Evolutionary conservation across 345 rosid genomes (phyloP).

Genomic region (Eucalyptus virginea): DNA sequence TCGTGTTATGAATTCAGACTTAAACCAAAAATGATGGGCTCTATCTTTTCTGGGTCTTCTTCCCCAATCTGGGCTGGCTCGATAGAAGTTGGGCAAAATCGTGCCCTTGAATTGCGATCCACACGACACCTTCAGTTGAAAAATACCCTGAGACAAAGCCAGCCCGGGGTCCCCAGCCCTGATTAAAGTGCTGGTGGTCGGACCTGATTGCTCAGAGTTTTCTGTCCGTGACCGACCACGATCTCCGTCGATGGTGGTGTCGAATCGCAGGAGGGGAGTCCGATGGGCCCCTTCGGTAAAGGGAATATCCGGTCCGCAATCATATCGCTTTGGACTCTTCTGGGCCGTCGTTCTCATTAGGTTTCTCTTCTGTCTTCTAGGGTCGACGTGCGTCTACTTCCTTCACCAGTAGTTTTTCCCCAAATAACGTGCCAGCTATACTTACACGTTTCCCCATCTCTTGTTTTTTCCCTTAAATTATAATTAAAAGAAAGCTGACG

Average conservation of each 20-base stretch:
- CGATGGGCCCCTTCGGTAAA: neutral
- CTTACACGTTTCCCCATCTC: neutral
- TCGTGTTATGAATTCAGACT: neutral
- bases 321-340: neutral
- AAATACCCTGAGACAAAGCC: neutral
- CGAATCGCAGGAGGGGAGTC: neutral
- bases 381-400: neutral
- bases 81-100: neutral
- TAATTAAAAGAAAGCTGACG: neutral
- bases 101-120: neutral
- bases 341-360: neutral
- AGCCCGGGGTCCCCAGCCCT: neutral
- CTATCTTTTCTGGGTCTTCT: neutral
- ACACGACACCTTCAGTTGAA: neutral
- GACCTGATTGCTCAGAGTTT: neutral
- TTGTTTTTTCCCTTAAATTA: neutral
- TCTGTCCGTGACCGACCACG: neutral
- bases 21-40: neutral
- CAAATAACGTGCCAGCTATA: neutral
- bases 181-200: neutral
- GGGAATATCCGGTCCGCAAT: neutral
- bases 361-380: neutral
- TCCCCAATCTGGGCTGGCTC: neutral
- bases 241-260: neutral
- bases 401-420: neutral